Percentiles rank a stretch among this genome's conserved stretches.
Conservation (phyloP, 257 asterid species). For the Solanum corneliomulleri region DNA sequence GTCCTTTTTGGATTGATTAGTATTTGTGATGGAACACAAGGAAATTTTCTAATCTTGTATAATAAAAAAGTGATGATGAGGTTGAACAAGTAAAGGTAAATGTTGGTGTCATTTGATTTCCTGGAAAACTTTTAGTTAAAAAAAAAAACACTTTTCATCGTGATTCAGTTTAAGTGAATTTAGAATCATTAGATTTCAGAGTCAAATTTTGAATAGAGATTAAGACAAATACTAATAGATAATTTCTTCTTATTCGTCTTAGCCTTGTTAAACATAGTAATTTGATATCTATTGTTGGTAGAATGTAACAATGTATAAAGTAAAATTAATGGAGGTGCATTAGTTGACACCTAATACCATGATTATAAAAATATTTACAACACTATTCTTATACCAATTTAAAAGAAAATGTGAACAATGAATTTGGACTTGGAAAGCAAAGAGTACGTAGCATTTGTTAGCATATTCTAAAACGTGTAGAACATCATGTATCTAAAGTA, state of each 20-base stretch:
- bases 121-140: background rate
- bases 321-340: background rate
- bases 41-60: background rate
- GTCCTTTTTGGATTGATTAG: background rate
- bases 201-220: too few relatives aligned
- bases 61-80: background rate
- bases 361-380: too few relatives aligned
- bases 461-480: background rate
- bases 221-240: too few relatives aligned
- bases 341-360: too few relatives aligned
- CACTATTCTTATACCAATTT: too few relatives aligned
- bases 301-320: accelerated
- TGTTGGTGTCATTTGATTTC: background rate
- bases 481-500: background rate
- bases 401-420: too few relatives aligned
- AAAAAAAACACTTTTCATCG: too few relatives aligned
- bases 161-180: too few relatives aligned
- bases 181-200: background rate
- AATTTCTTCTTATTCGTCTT: background rate
- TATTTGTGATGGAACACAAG: background rate
- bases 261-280: background rate
- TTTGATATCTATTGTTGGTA: background rate
- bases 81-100: background rate
- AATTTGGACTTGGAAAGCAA: background rate
- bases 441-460: background rate